A percentile compares a stretch with the other conserved stretches of the same genome.
These are phyloP conservation scores for Knoxdaviesia proteae DNA, from an alignment of 2,329 filamentous ascomycete species.

Conservation along the genomic window DNA sequence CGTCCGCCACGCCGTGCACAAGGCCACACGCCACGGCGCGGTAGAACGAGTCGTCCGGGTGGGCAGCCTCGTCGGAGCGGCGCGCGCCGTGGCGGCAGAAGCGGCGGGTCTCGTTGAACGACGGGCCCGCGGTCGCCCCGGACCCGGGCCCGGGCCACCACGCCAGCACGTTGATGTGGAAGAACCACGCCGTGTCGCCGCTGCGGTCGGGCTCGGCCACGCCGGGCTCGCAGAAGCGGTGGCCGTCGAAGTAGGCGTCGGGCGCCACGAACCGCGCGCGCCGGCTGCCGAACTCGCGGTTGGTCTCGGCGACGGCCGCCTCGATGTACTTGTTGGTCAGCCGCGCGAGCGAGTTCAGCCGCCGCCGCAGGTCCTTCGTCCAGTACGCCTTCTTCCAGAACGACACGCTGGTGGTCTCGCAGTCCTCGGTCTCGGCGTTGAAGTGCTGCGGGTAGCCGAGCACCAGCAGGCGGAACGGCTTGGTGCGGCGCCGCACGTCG, in stretches of 20 bases:
- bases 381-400: slow-evolving; percentile 23
- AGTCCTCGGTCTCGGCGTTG: slow-evolving; percentile 19
- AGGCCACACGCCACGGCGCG: too few species aligned
- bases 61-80: too few species aligned
- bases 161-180: slow-evolving; percentile 13
- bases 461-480: slow-evolving; percentile 18
- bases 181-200: slow-evolving; percentile 24
- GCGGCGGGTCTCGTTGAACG: too few species aligned
- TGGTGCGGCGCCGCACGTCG: too few species aligned
- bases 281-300: slow-evolving; percentile 14
- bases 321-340: slow-evolving; percentile 19
- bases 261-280: slow-evolving; percentile 24
- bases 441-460: slow-evolving; percentile 28
- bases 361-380: slow-evolving; percentile 16
- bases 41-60: too few species aligned
- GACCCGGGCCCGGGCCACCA: too few species aligned
- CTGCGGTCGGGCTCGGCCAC: slow-evolving; percentile 22
- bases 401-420: slow-evolving; percentile 22
- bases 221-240: slow-evolving; percentile 20
- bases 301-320: slow-evolving; percentile 14
- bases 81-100: too few species aligned
- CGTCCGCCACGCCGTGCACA: too few species aligned
- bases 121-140: too few species aligned
- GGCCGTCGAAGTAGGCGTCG: slow-evolving; percentile 20
- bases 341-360: slow-evolving; percentile 23